Conservation (phyloP, 768 basidiomycete species). For the Mycena polygramma region DNA sequence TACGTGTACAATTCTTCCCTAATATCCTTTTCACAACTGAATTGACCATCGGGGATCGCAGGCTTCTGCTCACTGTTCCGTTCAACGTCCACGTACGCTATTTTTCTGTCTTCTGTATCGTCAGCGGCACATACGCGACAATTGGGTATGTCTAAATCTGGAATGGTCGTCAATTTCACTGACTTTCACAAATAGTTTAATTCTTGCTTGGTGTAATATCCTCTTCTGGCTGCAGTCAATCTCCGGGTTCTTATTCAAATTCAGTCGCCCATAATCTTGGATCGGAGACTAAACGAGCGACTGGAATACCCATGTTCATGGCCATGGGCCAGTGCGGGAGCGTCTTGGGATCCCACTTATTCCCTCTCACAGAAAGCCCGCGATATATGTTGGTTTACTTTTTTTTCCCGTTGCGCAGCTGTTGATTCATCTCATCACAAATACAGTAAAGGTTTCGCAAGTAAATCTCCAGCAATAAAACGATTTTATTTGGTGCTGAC, state of each 20-base stretch:
- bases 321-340: slow-evolving; percentile 85
- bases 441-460: slow-evolving; percentile 69
- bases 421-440: slow-evolving; percentile 1
- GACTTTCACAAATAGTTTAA: slow-evolving; percentile 45
- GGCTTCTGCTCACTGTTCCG: slow-evolving; percentile 68
- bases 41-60: slow-evolving; percentile 39
- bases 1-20: slow-evolving; percentile 64
- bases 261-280: slow-evolving; percentile 82
- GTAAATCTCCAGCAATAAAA: slow-evolving; percentile 46
- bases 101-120: slow-evolving; percentile 84
- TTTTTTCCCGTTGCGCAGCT: neutral
- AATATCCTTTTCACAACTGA: neutral
- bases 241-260: slow-evolving; percentile 9
- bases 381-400: slow-evolving; percentile 66
- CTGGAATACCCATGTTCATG: slow-evolving; percentile 85
- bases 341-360: slow-evolving; percentile 81
- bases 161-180: neutral
- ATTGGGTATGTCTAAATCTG: slow-evolving; percentile 59
- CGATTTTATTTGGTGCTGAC: too few species aligned
- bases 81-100: slow-evolving; percentile 74
- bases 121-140: slow-evolving; percentile 80
- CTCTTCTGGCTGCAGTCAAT: neutral
- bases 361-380: slow-evolving; percentile 74
- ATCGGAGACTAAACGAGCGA: slow-evolving; percentile 82
- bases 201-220: slow-evolving; percentile 82